These are phyloP conservation scores for Plasmopara muralis DNA, from an alignment of 352 stramenopile species.

Conservation along the genomic window DNA sequence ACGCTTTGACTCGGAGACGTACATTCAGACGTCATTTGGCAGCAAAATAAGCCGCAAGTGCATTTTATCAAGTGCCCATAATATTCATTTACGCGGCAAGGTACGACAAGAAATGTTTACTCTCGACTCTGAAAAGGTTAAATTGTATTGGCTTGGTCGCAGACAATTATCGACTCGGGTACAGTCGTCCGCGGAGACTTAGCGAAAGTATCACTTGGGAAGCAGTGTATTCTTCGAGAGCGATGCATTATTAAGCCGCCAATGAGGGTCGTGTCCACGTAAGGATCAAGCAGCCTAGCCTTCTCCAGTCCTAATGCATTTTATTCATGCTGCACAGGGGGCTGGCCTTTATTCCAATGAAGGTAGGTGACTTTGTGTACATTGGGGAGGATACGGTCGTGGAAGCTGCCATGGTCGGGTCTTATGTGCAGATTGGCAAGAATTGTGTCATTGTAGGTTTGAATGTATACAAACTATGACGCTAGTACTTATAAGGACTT, in stretches of 20 bases:
- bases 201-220: conserved; percentile 75
- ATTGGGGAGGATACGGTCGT: conserved; percentile 68
- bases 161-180: conserved; percentile 68
- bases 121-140: not conserved
- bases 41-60: conserved; percentile 70
- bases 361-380: conserved; percentile 77
- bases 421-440: conserved; percentile 74
- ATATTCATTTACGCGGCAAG: conserved; percentile 74
- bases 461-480: not conserved
- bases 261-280: conserved; percentile 54
- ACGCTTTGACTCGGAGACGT: conserved; percentile 46
- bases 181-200: conserved; percentile 76
- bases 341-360: conserved; percentile 78
- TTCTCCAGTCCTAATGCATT: not conserved
- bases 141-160: not conserved
- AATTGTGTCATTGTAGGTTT: conserved; percentile 79
- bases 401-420: conserved; percentile 79
- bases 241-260: conserved; percentile 70
- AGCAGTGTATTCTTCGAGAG: conserved; percentile 71
- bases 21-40: conserved; percentile 63
- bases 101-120: conserved; percentile 8
- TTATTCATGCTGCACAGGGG: conserved; percentile 28
- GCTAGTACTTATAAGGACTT: not conserved
- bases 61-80: conserved; percentile 54
- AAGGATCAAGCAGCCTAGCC: conserved; percentile 5